These are phyloP conservation scores for Beverwykella pulmonaria DNA, from an alignment of 495 filamentous ascomycete genomes.

Conservation along the genomic window DNA sequence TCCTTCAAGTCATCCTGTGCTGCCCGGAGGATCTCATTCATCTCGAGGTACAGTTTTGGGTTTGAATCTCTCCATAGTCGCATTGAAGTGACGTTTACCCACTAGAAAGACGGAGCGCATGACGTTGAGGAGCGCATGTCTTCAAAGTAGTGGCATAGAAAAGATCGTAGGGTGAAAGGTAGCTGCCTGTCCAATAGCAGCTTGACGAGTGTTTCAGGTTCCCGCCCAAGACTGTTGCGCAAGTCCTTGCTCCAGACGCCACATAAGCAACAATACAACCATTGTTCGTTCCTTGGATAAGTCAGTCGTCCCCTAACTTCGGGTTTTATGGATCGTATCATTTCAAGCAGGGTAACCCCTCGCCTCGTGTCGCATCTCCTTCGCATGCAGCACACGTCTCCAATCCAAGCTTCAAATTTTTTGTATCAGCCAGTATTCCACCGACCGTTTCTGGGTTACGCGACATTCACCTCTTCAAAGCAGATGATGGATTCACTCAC, in stretches of 20 bases:
- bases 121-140: too few relatives aligned
- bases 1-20: too few relatives aligned
- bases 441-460: conserved; percentile 6
- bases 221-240: neutral
- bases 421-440: conserved; percentile 4
- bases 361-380: neutral
- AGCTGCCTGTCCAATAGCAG: conserved; percentile 2
- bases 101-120: too few relatives aligned
- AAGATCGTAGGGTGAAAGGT: too few relatives aligned
- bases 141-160: too few relatives aligned
- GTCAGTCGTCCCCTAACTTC: neutral
- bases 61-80: too few relatives aligned
- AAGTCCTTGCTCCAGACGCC: neutral
- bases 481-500: neutral
- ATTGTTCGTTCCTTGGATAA: conserved; percentile 1
- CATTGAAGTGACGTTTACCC: too few relatives aligned
- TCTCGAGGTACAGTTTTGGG: too few relatives aligned
- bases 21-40: too few relatives aligned
- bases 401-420: conserved; percentile 9
- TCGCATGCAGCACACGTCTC: conserved; percentile 7
- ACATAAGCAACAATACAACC: conserved; percentile 3
- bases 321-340: neutral
- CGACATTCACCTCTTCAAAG: neutral
- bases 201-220: conserved; percentile 5
- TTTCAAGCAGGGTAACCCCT: conserved; percentile 5